phyloP scores from a whole-genome alignment of 164 flowering plant species.

The Magnolia changhungtana region DNA sequence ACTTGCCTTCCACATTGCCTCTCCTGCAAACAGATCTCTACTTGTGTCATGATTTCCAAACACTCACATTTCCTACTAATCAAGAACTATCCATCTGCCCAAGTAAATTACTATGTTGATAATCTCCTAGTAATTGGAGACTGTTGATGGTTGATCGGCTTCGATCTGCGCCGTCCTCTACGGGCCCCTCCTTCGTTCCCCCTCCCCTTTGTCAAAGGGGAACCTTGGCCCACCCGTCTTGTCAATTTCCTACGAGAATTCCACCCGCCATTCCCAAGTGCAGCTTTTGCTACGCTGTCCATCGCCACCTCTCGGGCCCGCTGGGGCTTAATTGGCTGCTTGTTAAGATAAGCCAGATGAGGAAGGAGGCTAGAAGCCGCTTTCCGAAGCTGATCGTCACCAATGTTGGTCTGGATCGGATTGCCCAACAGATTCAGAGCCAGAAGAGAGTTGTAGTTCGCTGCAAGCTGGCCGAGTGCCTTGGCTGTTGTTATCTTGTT shows the following conservation, averaged over 20 bases:
- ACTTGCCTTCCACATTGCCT: too few relatives aligned
- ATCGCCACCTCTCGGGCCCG: constrained; percentile 58
- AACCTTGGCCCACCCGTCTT: constrained; percentile 25
- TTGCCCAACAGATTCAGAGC: constrained; percentile 84
- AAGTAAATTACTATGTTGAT: too few relatives aligned
- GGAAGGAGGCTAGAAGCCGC: constrained; percentile 70
- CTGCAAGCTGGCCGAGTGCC: constrained; percentile 81
- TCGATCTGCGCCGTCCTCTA: too few relatives aligned
- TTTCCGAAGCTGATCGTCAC: constrained; percentile 77
- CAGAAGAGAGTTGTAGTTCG: constrained; percentile 69
- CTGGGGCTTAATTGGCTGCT: constrained; percentile 74
- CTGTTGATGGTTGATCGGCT: too few relatives aligned
- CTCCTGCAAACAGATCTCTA: too few relatives aligned
- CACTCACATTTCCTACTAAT: too few relatives aligned
- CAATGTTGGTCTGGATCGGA: constrained; percentile 70
- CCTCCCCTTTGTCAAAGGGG: not conserved
- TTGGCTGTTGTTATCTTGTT: constrained; percentile 89
- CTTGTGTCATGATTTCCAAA: too few relatives aligned
- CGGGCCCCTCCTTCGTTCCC: not conserved
- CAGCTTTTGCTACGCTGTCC: constrained; percentile 73
- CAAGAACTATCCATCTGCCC: too few relatives aligned
- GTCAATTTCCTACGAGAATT: constrained; percentile 38
- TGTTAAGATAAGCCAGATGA: constrained; percentile 76
- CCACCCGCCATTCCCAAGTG: constrained; percentile 47
- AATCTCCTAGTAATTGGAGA: too few relatives aligned